Base-by-base conservation (phyloP, 2,329 filamentous ascomycete species). In the Penicillium sp. region DNA sequence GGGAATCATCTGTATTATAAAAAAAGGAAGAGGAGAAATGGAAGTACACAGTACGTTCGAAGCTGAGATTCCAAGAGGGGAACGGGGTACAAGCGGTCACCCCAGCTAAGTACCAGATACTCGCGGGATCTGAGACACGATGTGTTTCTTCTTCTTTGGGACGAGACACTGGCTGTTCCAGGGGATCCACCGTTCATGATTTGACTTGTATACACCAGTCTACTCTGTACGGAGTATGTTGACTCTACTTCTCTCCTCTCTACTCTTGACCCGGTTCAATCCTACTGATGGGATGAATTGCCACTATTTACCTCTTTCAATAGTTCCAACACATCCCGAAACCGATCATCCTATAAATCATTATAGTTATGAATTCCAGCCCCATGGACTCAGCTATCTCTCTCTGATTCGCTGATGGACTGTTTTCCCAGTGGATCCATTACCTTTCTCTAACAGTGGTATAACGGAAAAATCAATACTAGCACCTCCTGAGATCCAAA, bases 61-160 rank as follows among this genome's bases (percentile, higher is more conserved):
- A 45, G 6, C 13, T 5, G 7, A 39, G 18, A n/a, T 6, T 11
- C 41, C 40, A 47, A n/a, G 49, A 51, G 49, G 27, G 49, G 49
- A 40, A 32, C 8, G 14, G n/a, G 10, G 18, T 10, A 47, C 10
- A 46, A 18, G 18, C 6, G 27, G 27, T 11, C 27, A 11, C 19
- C 42, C 36, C 35, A 19, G 23, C 9, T n/a, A 61, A 58, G 57
- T 61, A 60, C 56, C 49, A 47, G 51, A 44, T 54, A 56, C 59
- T 58, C 45, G 3, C 35, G 7, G 16, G 8, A 41, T 34, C 67
- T 71, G 68, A 71, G 68, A 71, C 68, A 70, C 63, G 60, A 61
- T 57, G 57, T 65, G 68, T 70, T 70, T 70, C 67, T 23, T 23
- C 23, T 65, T 65, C 56, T 32, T 32, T 39, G n/a, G 27, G 36